Conservation (phyloP, 2,329 filamentous ascomycete genomes). For the Aspergillus alliaceus region DNA sequence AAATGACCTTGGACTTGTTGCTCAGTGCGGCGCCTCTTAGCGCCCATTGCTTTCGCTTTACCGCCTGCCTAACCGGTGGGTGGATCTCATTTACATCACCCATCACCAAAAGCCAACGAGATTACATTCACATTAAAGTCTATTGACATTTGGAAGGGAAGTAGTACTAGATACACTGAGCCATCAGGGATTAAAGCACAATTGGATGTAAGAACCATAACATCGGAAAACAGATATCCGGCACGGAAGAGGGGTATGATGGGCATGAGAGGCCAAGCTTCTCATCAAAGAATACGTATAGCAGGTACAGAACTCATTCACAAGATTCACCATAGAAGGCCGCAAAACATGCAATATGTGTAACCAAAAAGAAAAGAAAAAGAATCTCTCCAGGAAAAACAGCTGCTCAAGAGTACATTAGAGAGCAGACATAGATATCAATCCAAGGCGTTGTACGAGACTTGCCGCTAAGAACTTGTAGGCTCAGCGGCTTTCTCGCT, state of each 20-base stretch:
- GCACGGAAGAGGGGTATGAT: slow-evolving; percentile 19
- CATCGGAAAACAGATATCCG: slow-evolving; percentile 3
- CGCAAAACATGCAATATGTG: slow-evolving; percentile 3
- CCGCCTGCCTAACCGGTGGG: slow-evolving; percentile 14
- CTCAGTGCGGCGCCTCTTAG: slow-evolving; percentile 10
- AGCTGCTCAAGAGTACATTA: slow-evolving; percentile 2
- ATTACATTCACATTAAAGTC: background rate
- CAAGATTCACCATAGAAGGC: slow-evolving; percentile 12
- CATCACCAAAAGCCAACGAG: too few relatives aligned
- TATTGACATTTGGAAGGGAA: slow-evolving; percentile 1
- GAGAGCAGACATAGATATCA: background rate
- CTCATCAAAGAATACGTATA: slow-evolving; percentile 11
- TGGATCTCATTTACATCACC: background rate
- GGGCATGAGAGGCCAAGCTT: slow-evolving; percentile 15
- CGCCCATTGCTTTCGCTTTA: slow-evolving; percentile 3
- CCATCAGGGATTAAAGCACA: background rate
- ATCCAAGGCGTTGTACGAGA: slow-evolving; percentile 11
- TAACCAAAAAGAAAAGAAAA: background rate
- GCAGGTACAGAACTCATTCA: slow-evolving; percentile 19
- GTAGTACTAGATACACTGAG: background rate
- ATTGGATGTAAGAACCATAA: slow-evolving; percentile 6
- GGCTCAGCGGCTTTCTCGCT: slow-evolving; percentile 38
- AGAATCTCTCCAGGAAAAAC: background rate
- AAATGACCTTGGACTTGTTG: slow-evolving; percentile 11
- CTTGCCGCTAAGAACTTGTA: background rate